These are phyloP conservation scores for Capsella rubella DNA, from an alignment of 441 rosid genomes.

Conservation along the genomic window DNA sequence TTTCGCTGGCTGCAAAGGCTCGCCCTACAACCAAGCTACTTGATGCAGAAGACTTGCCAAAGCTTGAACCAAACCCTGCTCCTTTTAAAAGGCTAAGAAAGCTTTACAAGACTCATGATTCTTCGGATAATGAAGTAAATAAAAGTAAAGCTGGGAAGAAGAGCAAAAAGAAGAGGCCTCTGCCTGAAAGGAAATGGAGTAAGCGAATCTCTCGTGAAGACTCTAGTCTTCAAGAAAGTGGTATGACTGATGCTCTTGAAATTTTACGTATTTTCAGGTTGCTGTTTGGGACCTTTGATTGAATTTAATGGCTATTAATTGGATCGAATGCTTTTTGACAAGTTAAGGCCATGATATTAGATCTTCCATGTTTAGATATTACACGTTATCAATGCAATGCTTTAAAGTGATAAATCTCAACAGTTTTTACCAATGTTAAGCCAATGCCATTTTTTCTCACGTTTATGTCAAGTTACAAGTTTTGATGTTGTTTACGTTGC, in stretches of 20 bases:
- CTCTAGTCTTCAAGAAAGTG: slow-evolving; percentile 53
- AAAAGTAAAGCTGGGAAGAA: slow-evolving; percentile 50
- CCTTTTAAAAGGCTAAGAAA: slow-evolving; percentile 81
- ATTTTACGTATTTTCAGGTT: slow-evolving; percentile 8
- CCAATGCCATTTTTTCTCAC: slow-evolving; percentile 12
- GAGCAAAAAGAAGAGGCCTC: slow-evolving; percentile 75
- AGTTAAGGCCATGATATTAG: slow-evolving; percentile 3
- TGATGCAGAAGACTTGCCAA: slow-evolving; percentile 74
- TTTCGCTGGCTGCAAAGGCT: slow-evolving; percentile 76
- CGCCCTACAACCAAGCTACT: slow-evolving; percentile 88
- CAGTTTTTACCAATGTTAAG: slow-evolving; percentile 9
- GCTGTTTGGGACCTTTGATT: slow-evolving; percentile 7
- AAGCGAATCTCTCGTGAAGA: slow-evolving; percentile 71
- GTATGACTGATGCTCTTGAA: slow-evolving; percentile 48
- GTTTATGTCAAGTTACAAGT: slow-evolving; percentile 16
- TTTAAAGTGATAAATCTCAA: slow-evolving; percentile 13
- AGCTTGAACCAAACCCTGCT: slow-evolving; percentile 80
- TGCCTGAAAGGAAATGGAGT: slow-evolving; percentile 91
- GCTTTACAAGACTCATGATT: slow-evolving; percentile 55
- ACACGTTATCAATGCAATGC: slow-evolving; percentile 18
- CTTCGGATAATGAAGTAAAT: slow-evolving; percentile 56
- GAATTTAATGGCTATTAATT: slow-evolving; percentile 10
- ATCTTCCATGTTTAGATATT: slow-evolving; percentile 7
- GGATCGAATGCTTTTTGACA: not conserved
- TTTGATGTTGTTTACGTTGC: slow-evolving; percentile 29